Conservation (phyloP, 257 asterid species). For the Gentiana straminea region DNA sequence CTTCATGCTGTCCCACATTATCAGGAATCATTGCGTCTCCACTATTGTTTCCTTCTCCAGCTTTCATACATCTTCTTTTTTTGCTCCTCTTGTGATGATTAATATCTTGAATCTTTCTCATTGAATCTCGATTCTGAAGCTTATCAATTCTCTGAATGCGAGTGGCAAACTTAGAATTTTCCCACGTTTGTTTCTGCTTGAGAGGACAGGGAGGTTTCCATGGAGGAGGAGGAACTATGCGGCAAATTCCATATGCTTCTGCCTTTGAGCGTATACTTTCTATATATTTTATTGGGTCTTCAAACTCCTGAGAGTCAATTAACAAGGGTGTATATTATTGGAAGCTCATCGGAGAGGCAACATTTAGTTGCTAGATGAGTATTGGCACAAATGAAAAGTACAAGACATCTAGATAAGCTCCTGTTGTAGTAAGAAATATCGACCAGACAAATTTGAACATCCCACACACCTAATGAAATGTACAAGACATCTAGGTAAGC, state of each 20-base stretch:
- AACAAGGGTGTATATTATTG: not conserved
- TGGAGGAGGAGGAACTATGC: slow-evolving; percentile 90
- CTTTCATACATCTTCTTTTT: slow-evolving; percentile 60
- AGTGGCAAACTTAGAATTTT: slow-evolving; percentile 55
- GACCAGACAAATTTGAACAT: not conserved
- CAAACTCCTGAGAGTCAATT: slow-evolving; percentile 52
- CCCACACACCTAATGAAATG: too few relatives aligned
- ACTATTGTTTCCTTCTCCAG: slow-evolving; percentile 15
- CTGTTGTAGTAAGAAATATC: slow-evolving; percentile 1
- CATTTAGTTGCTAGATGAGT: not conserved
- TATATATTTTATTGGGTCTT: slow-evolving; percentile 72
- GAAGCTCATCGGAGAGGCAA: slow-evolving; percentile 5
- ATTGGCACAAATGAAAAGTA: not conserved
- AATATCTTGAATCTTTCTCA: slow-evolving; percentile 39
- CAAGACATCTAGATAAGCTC: not conserved
- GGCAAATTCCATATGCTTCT: slow-evolving; percentile 84
- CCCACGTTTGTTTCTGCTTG: slow-evolving; percentile 58
- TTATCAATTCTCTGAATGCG: slow-evolving; percentile 90
- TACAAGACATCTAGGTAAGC: too few relatives aligned
- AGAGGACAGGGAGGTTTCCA: slow-evolving; percentile 95
- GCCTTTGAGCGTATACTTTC: slow-evolving; percentile 80
- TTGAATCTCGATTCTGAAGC: slow-evolving; percentile 75
- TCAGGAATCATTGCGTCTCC: slow-evolving; percentile 16
- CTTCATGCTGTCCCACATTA: slow-evolving; percentile 20
- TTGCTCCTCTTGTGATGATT: slow-evolving; percentile 55